Base-by-base conservation (phyloP, 306 rosid species). In the Carpinus fangiana region DNA sequence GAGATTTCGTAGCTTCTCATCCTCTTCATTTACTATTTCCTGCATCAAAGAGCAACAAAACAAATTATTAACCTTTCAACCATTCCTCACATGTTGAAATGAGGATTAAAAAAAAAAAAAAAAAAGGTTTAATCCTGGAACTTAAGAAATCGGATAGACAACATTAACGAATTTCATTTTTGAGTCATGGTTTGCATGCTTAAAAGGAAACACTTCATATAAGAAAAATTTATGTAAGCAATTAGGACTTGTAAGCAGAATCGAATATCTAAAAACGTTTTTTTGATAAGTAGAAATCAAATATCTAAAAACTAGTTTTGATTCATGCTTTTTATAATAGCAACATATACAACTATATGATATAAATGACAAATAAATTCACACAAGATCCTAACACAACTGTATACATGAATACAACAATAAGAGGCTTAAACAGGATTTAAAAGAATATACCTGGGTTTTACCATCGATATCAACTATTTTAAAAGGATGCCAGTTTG, bases 401-500 rank as follows among this genome's bases (percentile, higher is more conserved):
- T 41, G 45, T 10, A 53, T 13, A 1, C 8, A 67, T 59, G 54
- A 69, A 78, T 68, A 76, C 17, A 50, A 13, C 61, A 76, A 70
- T 70, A 45, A 45, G 53, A 57, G 23, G 70, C 38, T 52, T 65
- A 47, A 43, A 67, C 76, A 45, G 47, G 26, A 75, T 47, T 23
- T 23, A 62, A 53, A 41, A 76, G 50, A 75, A 68, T 82, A 75
- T 90, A 82, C 98, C 96, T 82, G 79, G 12, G 34, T 17, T 20
- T 75, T 83, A 60, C 87, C 90, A 52, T 85, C 79, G 12, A 26
- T 77, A 3, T 5, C n/a, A 41, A 86, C 67, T 77, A 91, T 84
- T 88, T 84, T 90, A 48, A 95, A 86, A 21, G 99, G 98, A 83
- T 92, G 90, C 98, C 98, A 95, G 12, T 61, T 56, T 17, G 97